Percentiles rank a stretch among this genome's conserved stretches.
Evolutionary conservation across 2,329 filamentous ascomycete species (phyloP).

Genomic region (Claviceps maximensis): DNA sequence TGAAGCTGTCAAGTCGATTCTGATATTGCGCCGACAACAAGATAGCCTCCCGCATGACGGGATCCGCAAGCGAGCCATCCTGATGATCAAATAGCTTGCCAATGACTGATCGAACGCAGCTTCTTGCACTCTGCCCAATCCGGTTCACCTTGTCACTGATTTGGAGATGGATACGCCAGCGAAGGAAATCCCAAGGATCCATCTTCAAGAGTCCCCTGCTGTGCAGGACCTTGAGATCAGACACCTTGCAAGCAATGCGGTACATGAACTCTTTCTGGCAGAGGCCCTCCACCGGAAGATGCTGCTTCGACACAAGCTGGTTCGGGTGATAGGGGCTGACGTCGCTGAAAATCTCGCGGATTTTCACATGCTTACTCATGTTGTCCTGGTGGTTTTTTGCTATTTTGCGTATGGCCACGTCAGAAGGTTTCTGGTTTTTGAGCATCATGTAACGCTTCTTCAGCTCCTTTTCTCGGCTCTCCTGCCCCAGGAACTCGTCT

Average conservation of each 20-base stretch:
- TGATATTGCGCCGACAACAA: slow-evolving; percentile 15
- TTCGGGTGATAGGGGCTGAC: slow-evolving; percentile 22
- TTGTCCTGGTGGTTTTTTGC: slow-evolving; percentile 18
- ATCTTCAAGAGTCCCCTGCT: slow-evolving; percentile 16
- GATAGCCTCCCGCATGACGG: slow-evolving; percentile 15
- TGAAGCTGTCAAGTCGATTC: slow-evolving; percentile 10
- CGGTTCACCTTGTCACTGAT: slow-evolving; percentile 5
- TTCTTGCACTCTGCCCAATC: slow-evolving; percentile 5
- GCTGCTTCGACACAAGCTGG: slow-evolving; percentile 20
- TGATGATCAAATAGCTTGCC: slow-evolving; percentile 8
- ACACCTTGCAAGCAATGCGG: slow-evolving; percentile 20
- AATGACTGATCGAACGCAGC: slow-evolving; percentile 8
- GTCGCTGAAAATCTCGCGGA: slow-evolving; percentile 21
- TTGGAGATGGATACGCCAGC: slow-evolving; percentile 19
- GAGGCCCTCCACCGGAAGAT: slow-evolving; percentile 18
- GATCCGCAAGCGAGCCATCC: slow-evolving; percentile 12
- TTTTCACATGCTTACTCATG: slow-evolving; percentile 20
- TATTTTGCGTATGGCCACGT: slow-evolving; percentile 4
- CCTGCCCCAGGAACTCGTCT: slow-evolving; percentile 14
- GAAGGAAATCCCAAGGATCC: slow-evolving; percentile 25
- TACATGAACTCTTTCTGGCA: slow-evolving; percentile 24
- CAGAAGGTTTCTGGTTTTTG: slow-evolving; percentile 2
- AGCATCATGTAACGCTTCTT: slow-evolving; percentile 8
- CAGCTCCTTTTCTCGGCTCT: slow-evolving; percentile 11
- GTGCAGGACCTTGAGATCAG: slow-evolving; percentile 17